Evolutionary conservation across 2,329 filamentous ascomycete species (phyloP).

Genomic region (Pseudopithomyces chartarum): DNA sequence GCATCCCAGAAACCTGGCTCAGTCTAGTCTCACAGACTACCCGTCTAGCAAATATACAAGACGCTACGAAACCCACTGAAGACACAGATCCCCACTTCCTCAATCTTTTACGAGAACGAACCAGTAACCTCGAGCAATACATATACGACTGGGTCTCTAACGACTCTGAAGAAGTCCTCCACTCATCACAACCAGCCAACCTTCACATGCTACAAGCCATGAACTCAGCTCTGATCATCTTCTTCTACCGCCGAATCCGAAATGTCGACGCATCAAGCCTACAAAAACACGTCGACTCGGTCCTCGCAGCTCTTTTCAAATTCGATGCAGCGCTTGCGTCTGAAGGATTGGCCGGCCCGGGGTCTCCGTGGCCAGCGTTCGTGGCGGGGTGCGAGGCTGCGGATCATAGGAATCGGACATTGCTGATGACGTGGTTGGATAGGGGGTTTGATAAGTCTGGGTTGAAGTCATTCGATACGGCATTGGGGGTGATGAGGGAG

Average conservation of each 20-base stretch:
- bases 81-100: conserved; percentile 15
- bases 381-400: conserved; percentile 22
- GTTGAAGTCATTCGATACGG: conserved; percentile 8
- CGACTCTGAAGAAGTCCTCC: background rate
- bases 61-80: conserved; percentile 16
- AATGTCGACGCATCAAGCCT: conserved; percentile 47
- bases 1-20: conserved; percentile 52
- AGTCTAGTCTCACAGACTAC: conserved; percentile 52
- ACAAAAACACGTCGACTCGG: conserved; percentile 41
- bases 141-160: conserved; percentile 20
- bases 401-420: conserved; percentile 13
- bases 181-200: background rate
- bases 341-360: conserved; percentile 12
- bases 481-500: conserved; percentile 11
- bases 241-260: conserved; percentile 50
- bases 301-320: conserved; percentile 16
- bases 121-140: conserved; percentile 18
- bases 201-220: conserved; percentile 46
- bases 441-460: conserved; percentile 13
- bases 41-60: conserved; percentile 45
- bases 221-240: conserved; percentile 48
- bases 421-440: conserved; percentile 20
- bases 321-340: conserved; percentile 15
- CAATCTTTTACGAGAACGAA: conserved; percentile 19
- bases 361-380: conserved; percentile 24